These are phyloP conservation scores for Marsdenia floribunda DNA, from an alignment of 257 asterid genomes.

Conservation along the genomic window DNA sequence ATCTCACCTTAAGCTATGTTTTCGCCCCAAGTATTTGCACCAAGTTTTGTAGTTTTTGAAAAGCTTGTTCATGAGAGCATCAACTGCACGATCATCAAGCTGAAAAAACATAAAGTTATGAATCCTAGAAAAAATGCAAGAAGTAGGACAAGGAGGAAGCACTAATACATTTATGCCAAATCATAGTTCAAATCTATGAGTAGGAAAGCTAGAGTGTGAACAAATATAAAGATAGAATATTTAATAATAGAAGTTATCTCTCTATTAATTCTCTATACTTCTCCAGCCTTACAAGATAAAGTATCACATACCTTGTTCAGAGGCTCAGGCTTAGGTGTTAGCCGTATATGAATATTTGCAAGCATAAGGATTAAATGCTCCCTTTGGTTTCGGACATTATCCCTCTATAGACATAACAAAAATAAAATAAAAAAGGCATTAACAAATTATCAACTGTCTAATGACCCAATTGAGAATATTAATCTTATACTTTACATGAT, in stretches of 20 bases:
- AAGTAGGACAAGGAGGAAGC: not conserved
- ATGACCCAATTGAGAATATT: constrained; percentile 13
- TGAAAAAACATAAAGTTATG: constrained; percentile 21
- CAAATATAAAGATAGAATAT: not conserved
- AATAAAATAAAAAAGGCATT: constrained; percentile 11
- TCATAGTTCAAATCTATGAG: not conserved
- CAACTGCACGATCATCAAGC: constrained; percentile 97
- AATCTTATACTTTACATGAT: constrained; percentile 7
- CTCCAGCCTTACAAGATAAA: constrained; percentile 16
- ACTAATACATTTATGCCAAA: not conserved
- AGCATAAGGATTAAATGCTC: constrained; percentile 86
- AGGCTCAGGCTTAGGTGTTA: constrained; percentile 85
- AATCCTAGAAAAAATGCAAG: not conserved
- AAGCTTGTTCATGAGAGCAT: constrained; percentile 81
- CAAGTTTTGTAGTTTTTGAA: constrained; percentile 97
- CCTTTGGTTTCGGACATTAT: constrained; percentile 90
- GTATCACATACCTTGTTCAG: constrained; percentile 52
- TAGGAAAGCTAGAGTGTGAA: not conserved
- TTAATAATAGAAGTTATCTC: constrained; percentile 9
- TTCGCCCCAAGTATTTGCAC: constrained; percentile 94
- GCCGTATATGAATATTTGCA: constrained; percentile 87
- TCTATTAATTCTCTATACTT: constrained; percentile 9
- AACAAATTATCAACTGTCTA: constrained; percentile 17
- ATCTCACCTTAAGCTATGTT: constrained; percentile 88
- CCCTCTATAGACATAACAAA: constrained; percentile 52